A percentile compares a stretch with the other conserved stretches of the same genome.
Evolutionary conservation across 441 rosid genomes (phyloP).

Genomic region (Gossypium davidsonii): DNA sequence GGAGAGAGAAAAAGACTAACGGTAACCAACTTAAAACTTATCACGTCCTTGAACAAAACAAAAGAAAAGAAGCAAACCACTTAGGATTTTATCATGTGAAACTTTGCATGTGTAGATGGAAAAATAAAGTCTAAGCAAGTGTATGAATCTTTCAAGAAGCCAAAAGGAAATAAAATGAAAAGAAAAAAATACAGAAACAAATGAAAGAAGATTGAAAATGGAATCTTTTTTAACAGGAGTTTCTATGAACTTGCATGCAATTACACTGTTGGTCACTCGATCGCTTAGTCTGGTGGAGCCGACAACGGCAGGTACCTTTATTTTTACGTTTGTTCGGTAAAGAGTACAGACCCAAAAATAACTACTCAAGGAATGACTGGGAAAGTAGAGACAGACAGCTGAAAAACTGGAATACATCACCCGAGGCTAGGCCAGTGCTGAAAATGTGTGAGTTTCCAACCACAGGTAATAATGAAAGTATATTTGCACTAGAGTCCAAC

Average conservation of each 20-base stretch:
- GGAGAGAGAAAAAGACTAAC: too few species aligned
- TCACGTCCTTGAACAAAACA: conserved; percentile 40
- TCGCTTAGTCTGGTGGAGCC: too few species aligned
- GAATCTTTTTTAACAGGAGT: conserved; percentile 16
- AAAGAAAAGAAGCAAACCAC: too few species aligned
- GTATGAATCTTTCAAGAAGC: conserved; percentile 42
- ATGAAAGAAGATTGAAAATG: conserved; percentile 14
- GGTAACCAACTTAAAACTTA: too few species aligned
- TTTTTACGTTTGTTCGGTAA: background rate
- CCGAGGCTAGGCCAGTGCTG: too few species aligned
- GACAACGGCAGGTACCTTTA: background rate
- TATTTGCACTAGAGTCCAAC: too few species aligned
- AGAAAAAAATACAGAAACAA: conserved; percentile 25
- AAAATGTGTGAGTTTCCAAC: too few species aligned
- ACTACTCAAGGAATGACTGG: background rate
- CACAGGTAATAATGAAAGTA: too few species aligned
- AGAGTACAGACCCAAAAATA: background rate
- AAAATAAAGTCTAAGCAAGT: conserved; percentile 35
- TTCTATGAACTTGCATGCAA: conserved; percentile 32
- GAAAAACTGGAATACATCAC: too few species aligned
- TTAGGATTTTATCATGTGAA: background rate
- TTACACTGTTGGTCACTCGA: background rate
- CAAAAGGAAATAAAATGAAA: conserved; percentile 70
- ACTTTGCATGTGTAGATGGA: conserved; percentile 29
- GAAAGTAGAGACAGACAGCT: background rate